These are phyloP conservation scores for Nephromyces sp. DNA, from an alignment of 169 alveolate genomes.

Conservation along the genomic window DNA sequence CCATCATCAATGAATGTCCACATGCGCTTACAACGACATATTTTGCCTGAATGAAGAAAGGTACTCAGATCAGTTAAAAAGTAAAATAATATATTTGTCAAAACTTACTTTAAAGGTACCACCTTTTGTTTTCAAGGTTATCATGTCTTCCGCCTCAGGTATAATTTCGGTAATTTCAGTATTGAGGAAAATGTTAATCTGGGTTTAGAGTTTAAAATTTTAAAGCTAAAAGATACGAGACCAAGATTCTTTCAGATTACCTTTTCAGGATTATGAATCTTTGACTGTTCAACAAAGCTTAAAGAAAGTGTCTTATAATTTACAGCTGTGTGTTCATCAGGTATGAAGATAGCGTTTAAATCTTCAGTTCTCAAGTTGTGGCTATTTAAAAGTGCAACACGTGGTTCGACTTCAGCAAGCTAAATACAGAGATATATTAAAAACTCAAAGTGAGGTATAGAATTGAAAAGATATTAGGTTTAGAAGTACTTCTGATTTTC, in stretches of 20 bases:
- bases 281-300: conserved; percentile 50
- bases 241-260: neutral
- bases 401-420: conserved; percentile 60
- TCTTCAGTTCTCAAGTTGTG: conserved; percentile 26
- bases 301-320: conserved; percentile 50
- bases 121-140: neutral
- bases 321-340: conserved; percentile 61
- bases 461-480: neutral
- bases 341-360: conserved; percentile 52
- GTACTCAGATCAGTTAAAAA: neutral
- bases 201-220: neutral
- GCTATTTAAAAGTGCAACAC: conserved; percentile 43
- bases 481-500: conserved; percentile 5
- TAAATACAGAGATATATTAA: neutral
- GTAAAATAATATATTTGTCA: neutral
- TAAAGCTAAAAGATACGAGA: neutral
- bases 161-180: neutral
- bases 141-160: neutral
- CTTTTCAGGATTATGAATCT: conserved; percentile 9
- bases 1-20: conserved; percentile 66
- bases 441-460: neutral
- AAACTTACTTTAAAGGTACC: neutral
- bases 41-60: conserved; percentile 42
- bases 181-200: neutral
- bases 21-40: conserved; percentile 74